Conservation (phyloP, 306 rosid genomes). For the Arachis hypogaea region DNA sequence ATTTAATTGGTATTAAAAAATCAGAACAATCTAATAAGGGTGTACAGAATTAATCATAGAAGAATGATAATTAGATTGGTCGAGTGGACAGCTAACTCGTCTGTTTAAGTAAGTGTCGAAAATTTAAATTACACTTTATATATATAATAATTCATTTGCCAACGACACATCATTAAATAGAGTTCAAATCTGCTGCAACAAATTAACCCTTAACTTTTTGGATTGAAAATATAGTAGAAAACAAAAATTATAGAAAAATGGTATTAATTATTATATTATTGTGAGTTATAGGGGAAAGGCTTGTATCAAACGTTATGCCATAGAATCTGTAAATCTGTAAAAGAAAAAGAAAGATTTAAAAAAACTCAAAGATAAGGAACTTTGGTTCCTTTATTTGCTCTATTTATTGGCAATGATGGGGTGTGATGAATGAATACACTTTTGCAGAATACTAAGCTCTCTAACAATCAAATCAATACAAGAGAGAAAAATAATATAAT, state of each 20-base stretch:
- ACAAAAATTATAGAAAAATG: too few species aligned
- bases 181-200: too few species aligned
- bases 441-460: constrained; percentile 23
- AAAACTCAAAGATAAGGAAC: constrained; percentile 76
- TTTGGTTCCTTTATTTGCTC: constrained; percentile 54
- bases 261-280: not conserved
- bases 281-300: constrained; percentile 53
- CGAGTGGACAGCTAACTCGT: too few species aligned
- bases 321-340: constrained; percentile 90
- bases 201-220: too few species aligned
- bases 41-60: too few species aligned
- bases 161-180: too few species aligned
- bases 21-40: not conserved
- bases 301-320: constrained; percentile 79
- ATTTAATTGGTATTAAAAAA: not conserved
- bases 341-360: constrained; percentile 63
- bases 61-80: too few species aligned
- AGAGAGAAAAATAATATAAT: constrained; percentile 33
- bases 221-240: too few species aligned
- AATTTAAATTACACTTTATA: too few species aligned
- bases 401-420: constrained; percentile 52
- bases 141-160: too few species aligned
- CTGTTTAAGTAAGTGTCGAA: too few species aligned
- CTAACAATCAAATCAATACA: not conserved
- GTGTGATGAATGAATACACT: constrained; percentile 44